Percentiles rank a stretch among this genome's conserved stretches.
These are phyloP conservation scores for Venturia nashicola DNA, from an alignment of 2,329 filamentous ascomycete species.

Conservation along the genomic window DNA sequence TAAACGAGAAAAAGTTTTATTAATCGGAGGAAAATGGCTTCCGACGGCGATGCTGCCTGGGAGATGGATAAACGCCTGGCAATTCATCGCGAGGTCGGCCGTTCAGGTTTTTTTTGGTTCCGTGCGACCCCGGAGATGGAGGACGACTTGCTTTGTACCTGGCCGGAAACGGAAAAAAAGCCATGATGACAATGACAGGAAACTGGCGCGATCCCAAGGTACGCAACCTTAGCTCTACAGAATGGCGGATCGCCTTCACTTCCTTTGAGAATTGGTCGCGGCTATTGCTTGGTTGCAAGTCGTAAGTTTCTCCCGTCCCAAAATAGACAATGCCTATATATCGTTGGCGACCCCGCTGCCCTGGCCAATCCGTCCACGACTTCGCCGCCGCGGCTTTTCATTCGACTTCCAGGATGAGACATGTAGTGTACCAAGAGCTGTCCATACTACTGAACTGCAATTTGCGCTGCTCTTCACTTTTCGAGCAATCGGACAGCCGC, in stretches of 20 bases:
- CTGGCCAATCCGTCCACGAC: background rate
- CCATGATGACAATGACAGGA: background rate
- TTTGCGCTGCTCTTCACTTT: background rate
- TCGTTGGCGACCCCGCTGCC: background rate
- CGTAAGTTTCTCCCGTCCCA: background rate
- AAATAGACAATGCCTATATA: background rate
- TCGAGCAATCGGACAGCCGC: background rate
- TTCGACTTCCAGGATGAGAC: constrained; percentile 8
- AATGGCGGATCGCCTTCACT: background rate
- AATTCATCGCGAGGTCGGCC: background rate
- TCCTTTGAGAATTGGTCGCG: background rate
- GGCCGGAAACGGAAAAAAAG: background rate
- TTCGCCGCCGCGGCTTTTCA: background rate
- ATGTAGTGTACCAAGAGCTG: background rate
- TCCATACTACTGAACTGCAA: background rate
- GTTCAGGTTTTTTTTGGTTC: background rate
- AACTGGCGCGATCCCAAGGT: background rate
- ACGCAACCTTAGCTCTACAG: background rate
- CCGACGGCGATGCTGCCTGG: background rate
- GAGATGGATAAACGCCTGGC: background rate
- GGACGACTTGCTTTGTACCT: background rate
- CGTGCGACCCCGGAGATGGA: background rate
- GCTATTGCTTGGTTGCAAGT: background rate
- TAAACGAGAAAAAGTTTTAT: background rate
- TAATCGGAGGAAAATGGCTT: background rate